Evolutionary conservation across 2,329 filamentous ascomycete genomes (phyloP).

Genomic region (Pestalotiopsis sp.): DNA sequence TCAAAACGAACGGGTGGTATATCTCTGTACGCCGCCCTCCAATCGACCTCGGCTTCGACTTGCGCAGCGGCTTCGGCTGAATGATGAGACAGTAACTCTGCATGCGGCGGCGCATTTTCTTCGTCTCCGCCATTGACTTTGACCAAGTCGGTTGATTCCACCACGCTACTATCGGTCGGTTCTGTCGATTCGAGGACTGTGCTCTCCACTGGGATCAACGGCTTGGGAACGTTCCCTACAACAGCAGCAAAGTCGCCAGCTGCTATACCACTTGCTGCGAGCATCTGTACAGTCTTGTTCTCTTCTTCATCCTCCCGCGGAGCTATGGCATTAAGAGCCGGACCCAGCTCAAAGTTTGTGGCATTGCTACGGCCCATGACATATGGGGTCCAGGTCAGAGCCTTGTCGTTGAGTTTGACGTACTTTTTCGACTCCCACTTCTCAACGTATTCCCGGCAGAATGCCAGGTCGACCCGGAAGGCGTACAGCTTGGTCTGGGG

Average conservation of each 20-base stretch:
- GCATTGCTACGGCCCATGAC: slow-evolving; percentile 89
- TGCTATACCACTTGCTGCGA: slow-evolving; percentile 31
- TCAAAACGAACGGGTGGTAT: slow-evolving; percentile 76
- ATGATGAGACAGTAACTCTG: slow-evolving; percentile 21
- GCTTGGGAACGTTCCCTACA: slow-evolving; percentile 29
- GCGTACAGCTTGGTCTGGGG: slow-evolving; percentile 88
- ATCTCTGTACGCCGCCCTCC: slow-evolving; percentile 50
- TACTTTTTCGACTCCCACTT: slow-evolving; percentile 91
- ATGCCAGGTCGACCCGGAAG: slow-evolving; percentile 81
- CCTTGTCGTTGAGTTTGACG: slow-evolving; percentile 78
- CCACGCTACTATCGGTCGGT: slow-evolving; percentile 33
- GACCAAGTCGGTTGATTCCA: slow-evolving; percentile 19
- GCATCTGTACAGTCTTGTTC: slow-evolving; percentile 35
- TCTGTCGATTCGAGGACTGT: slow-evolving; percentile 43
- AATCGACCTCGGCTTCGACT: slow-evolving; percentile 37
- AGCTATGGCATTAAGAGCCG: slow-evolving; percentile 82
- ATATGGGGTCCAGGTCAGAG: slow-evolving; percentile 93
- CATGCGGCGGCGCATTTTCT: slow-evolving; percentile 22
- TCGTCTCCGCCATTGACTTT: slow-evolving; percentile 30
- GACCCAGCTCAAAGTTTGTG: slow-evolving; percentile 81
- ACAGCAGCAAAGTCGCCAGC: slow-evolving; percentile 33
- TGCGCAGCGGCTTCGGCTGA: slow-evolving; percentile 21
- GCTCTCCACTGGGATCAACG: slow-evolving; percentile 25
- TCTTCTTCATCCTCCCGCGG: slow-evolving; percentile 76
- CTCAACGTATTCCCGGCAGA: slow-evolving; percentile 83